Base-by-base conservation (phyloP, 2,329 filamentous ascomycete genomes). In the Colletotrichum sp. region DNA sequence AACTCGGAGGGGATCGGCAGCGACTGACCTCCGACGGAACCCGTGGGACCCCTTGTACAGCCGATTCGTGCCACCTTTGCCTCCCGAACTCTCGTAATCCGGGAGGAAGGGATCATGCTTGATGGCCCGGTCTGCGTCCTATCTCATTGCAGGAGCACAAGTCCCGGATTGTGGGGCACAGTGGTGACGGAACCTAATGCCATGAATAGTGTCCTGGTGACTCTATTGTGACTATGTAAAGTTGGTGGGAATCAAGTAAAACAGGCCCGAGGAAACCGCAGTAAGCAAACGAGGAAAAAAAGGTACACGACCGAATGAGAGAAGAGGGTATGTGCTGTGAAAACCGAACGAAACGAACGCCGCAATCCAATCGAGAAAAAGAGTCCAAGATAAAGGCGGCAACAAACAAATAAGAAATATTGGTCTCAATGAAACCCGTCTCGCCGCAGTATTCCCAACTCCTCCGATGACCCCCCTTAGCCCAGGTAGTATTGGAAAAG, bases 321-420 rank as follows among this genome's bases (percentile, higher is more conserved):
- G 73, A 75, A 72, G 64, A 61, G 74, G 74, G 74, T 76, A 76
- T 76, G 74, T 74, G 65, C 74, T 69, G 43, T 43, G 24, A 69
- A 59, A 36, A 68, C 64, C 57, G 36, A 61, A n/a, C 59, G 72
- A 32, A 57, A 76, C 64, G 64, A 64, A 76, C 70, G 70, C 70
- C 74, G 59, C 63, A 65, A 74, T 74, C 70, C 70, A 76, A 67
- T 26, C 43, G 28, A 48, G 48, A 34, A 64, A 67, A 34, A 32
- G 16, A 61, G 16, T 32, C 21, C 21, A 26, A 43, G 32, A 70
- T 30, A 57, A 71, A 57, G 30, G 32, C 65, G 34, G 30, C 63
- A 63, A 69, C 64, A 64, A 65, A 74, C 64, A 74, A 13, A 65
- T 74, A 74, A 68, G 74, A 34, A 65, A 74, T 67, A 69, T 64